A percentile compares a stretch with the other conserved stretches of the same genome.
Conservation (phyloP, 352 stramenopile genomes). For the Phytophthora colocasiae region DNA sequence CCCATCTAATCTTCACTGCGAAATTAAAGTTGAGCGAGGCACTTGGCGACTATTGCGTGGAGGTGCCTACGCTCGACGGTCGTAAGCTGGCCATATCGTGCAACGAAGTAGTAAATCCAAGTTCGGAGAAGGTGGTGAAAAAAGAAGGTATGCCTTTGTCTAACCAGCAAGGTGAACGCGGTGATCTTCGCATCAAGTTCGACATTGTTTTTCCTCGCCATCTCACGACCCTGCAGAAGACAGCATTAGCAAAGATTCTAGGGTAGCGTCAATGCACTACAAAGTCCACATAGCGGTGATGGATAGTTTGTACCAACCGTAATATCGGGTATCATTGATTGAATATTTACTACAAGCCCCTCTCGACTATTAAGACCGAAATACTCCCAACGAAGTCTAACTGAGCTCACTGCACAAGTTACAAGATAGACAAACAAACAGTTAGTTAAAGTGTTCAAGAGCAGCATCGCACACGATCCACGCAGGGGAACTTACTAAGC, state of each 20-base stretch:
- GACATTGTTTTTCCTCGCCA: conserved; percentile 96
- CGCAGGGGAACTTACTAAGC: conserved; percentile 93
- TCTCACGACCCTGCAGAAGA: conserved; percentile 93
- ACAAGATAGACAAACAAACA: conserved; percentile 28
- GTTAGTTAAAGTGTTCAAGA: conserved; percentile 31
- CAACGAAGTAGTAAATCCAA: conserved; percentile 92
- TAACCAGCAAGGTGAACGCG: conserved; percentile 63
- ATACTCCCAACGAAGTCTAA: conserved; percentile 40
- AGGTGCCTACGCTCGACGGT: conserved; percentile 96
- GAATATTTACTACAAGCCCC: conserved; percentile 47
- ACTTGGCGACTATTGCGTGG: conserved; percentile 93
- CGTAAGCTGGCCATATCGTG: conserved; percentile 94
- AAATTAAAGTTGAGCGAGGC: conserved; percentile 96
- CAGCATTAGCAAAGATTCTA: conserved; percentile 82
- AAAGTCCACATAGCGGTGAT: not conserved
- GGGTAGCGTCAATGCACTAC: conserved; percentile 32
- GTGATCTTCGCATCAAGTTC: conserved; percentile 96
- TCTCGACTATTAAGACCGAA: conserved; percentile 17
- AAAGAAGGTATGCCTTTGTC: conserved; percentile 96
- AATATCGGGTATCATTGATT: conserved; percentile 34
- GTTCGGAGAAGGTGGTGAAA: conserved; percentile 91
- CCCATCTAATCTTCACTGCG: conserved; percentile 93
- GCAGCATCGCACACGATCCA: not conserved
- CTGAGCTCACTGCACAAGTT: conserved; percentile 65
- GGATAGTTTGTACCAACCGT: conserved; percentile 25